phyloP scores from a whole-genome alignment of 495 filamentous ascomycete species.

The Aspergillus affinis region DNA sequence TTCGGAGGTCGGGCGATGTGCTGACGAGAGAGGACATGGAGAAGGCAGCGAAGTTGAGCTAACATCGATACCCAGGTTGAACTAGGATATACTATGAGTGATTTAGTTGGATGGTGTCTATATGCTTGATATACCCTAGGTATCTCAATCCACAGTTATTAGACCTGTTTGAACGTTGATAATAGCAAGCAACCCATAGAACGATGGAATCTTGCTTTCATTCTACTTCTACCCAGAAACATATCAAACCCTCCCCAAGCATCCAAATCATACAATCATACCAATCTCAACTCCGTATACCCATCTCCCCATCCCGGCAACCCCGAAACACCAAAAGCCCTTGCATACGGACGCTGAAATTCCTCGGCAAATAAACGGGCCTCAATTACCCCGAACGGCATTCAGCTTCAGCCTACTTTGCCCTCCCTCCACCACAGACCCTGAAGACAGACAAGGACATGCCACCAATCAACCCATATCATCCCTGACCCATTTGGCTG shows the following conservation, averaged over 20 bases:
- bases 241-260: no score
- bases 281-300: neutral
- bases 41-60: slow-evolving; percentile 54
- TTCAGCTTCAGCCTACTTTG: neutral
- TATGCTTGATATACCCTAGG: neutral
- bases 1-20: slow-evolving; percentile 42
- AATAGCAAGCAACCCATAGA: no score
- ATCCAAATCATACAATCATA: neutral
- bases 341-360: neutral
- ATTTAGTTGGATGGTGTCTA: neutral
- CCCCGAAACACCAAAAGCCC: neutral
- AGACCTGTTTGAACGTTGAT: no score
- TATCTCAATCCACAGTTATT: no score
- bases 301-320: no score
- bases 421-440: neutral
- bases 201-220: no score
- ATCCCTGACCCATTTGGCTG: neutral
- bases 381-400: neutral
- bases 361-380: neutral
- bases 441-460: neutral
- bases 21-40: slow-evolving; percentile 59
- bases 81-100: neutral
- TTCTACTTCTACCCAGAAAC: no score
- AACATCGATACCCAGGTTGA: slow-evolving; percentile 5
- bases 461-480: neutral